Percentiles rank a stretch among this genome's conserved stretches.
Evolutionary conservation across 371 early-diverging fungal genomes (phyloP).

Genomic region (Mucor saturninus): DNA sequence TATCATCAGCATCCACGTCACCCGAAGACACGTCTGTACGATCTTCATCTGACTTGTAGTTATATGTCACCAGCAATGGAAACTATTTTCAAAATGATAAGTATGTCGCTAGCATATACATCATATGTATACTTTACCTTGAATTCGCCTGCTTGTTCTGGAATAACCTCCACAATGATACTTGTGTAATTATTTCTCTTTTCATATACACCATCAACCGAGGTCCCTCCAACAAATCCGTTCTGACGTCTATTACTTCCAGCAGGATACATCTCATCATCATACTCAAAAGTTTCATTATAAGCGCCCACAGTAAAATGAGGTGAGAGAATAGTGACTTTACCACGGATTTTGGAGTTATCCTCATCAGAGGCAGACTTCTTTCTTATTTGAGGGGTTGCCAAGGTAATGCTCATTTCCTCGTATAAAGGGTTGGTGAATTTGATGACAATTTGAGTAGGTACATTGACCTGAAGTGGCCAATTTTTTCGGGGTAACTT

Average conservation of each 20-base stretch:
- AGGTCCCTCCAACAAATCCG: slow-evolving; percentile 30
- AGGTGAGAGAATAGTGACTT: slow-evolving; percentile 68
- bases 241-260: slow-evolving; percentile 17
- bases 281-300: slow-evolving; percentile 86
- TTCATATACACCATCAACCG: slow-evolving; percentile 61
- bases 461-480: slow-evolving; percentile 58
- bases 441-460: slow-evolving; percentile 71
- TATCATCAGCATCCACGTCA: slow-evolving; percentile 48
- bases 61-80: slow-evolving; percentile 66
- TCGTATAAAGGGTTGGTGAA: slow-evolving; percentile 87
- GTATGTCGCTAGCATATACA: background rate
- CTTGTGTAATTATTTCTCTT: slow-evolving; percentile 65
- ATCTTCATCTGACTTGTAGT: slow-evolving; percentile 62
- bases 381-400: slow-evolving; percentile 49
- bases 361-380: slow-evolving; percentile 19
- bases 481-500: slow-evolving; percentile 58
- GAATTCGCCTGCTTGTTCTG: slow-evolving; percentile 52
- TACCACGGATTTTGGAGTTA: slow-evolving; percentile 27
- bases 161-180: slow-evolving; percentile 63
- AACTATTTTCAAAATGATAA: slow-evolving; percentile 45
- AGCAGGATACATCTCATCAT: slow-evolving; percentile 59
- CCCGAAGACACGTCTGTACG: slow-evolving; percentile 55
- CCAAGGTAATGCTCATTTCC: slow-evolving; percentile 70
- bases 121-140: slow-evolving; percentile 37
- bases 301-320: slow-evolving; percentile 77